A percentile compares a stretch with the other conserved stretches of the same genome.
phyloP scores from a whole-genome alignment of 768 basidiomycete genomes.

The Daedaleopsis sinensis region DNA sequence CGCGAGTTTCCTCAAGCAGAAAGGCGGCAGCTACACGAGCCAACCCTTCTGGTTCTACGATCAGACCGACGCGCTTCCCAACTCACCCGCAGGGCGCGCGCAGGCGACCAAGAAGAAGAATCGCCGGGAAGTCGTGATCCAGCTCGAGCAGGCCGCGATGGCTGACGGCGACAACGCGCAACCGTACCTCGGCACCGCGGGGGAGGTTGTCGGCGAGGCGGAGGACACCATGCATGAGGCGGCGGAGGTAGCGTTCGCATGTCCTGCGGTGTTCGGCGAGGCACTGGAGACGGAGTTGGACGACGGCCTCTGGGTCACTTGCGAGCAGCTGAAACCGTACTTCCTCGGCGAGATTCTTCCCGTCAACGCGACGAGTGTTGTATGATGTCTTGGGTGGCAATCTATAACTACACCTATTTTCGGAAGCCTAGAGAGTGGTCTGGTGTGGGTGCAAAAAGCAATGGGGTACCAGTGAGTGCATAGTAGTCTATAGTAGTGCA shows the following conservation, averaged over 20 bases:
- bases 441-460: not conserved
- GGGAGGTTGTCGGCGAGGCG: not conserved
- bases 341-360: conserved; percentile 26
- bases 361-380: not conserved
- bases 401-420: not conserved
- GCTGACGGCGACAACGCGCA: not conserved
- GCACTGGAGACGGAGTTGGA: conserved; percentile 42
- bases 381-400: not conserved
- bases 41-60: conserved; percentile 52
- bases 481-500: too few species aligned
- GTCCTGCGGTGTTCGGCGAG: conserved; percentile 41
- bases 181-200: not conserved
- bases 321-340: conserved; percentile 44
- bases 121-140: conserved; percentile 18
- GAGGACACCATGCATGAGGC: not conserved
- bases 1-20: conserved; percentile 42
- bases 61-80: conserved; percentile 43
- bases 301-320: conserved; percentile 45
- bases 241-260: conserved; percentile 34
- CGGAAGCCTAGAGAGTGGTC: not conserved
- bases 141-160: not conserved
- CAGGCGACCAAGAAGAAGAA: conserved; percentile 22
- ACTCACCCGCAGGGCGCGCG: conserved; percentile 36
- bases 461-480: too few species aligned
- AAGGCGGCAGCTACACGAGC: conserved; percentile 34